These are phyloP conservation scores for Kodamaea leandrae DNA, from an alignment of 805 yeast species.

Conservation along the genomic window DNA sequence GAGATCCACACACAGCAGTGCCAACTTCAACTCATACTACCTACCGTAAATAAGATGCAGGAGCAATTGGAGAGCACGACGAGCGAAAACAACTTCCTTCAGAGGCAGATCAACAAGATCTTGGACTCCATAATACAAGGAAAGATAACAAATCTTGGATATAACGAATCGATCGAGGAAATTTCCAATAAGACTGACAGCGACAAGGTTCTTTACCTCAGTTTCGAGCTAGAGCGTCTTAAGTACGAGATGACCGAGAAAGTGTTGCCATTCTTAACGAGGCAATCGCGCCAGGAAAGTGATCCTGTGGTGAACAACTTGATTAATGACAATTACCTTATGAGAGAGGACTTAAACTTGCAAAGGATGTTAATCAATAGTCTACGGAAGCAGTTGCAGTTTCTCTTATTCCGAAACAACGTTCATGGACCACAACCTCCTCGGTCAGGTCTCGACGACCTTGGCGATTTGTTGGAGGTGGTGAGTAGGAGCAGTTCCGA, in stretches of 20 bases:
- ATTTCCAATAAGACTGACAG: constrained; percentile 29
- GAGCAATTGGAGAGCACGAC: constrained; percentile 25
- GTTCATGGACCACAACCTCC: constrained; percentile 16
- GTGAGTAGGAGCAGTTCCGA: constrained; percentile 31
- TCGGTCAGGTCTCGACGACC: constrained; percentile 6
- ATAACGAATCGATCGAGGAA: constrained; percentile 47
- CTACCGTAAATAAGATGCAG: constrained; percentile 22
- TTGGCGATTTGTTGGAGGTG: constrained; percentile 24
- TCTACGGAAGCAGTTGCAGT: constrained; percentile 51
- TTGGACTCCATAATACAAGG: constrained; percentile 50
- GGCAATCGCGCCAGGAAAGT: constrained; percentile 23
- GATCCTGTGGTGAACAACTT: constrained; percentile 26
- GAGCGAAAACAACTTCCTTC: constrained; percentile 39
- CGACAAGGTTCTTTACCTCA: constrained; percentile 30
- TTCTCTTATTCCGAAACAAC: constrained; percentile 43
- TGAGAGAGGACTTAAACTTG: constrained; percentile 47
- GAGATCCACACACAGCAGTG: constrained; percentile 37
- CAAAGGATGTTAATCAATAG: constrained; percentile 46
- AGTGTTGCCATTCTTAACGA: constrained; percentile 32
- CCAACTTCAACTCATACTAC: constrained; percentile 29
- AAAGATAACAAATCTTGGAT: constrained; percentile 49
- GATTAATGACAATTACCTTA: constrained; percentile 35
- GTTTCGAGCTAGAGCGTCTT: constrained; percentile 44
- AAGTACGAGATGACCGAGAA: constrained; percentile 42
- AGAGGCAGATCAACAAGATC: constrained; percentile 43